Evolutionary conservation across 2,329 filamentous ascomycete genomes (phyloP).

Genomic region (Aspergillus ochraceus): DNA sequence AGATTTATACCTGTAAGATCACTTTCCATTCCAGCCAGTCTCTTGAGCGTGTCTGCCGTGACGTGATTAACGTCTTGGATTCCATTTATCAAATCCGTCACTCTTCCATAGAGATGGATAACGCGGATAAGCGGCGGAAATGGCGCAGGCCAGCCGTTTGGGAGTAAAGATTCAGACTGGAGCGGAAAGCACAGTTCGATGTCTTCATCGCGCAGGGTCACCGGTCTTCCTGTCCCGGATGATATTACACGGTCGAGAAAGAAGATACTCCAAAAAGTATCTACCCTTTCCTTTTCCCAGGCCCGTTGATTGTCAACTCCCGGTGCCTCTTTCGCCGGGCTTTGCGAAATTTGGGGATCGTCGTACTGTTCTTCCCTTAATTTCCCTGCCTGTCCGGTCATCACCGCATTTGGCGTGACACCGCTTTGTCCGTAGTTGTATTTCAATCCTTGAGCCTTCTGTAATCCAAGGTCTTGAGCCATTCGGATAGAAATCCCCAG

Average conservation of each 20-base stretch:
- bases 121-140: slow-evolving; percentile 81
- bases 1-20: slow-evolving; percentile 63
- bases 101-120: slow-evolving; percentile 80
- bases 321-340: slow-evolving; percentile 35
- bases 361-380: slow-evolving; percentile 47
- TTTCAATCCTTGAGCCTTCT: slow-evolving; percentile 74
- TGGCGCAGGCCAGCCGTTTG: slow-evolving; percentile 70
- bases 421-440: slow-evolving; percentile 56
- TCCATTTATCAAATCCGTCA: slow-evolving; percentile 81
- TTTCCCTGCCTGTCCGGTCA: slow-evolving; percentile 43
- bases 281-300: slow-evolving; percentile 76
- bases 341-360: slow-evolving; percentile 38
- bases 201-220: slow-evolving; percentile 80
- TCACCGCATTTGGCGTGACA: slow-evolving; percentile 57
- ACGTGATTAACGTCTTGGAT: slow-evolving; percentile 73
- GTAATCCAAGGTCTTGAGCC: slow-evolving; percentile 76
- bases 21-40: slow-evolving; percentile 74
- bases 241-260: slow-evolving; percentile 85
- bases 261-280: slow-evolving; percentile 90
- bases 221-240: slow-evolving; percentile 79
- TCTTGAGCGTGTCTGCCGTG: slow-evolving; percentile 70
- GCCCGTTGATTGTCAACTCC: slow-evolving; percentile 58
- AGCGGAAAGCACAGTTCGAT: slow-evolving; percentile 74
- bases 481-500: slow-evolving; percentile 82
- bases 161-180: slow-evolving; percentile 51